phyloP scores from a whole-genome alignment of 1,139 yeast genomes.

The Lodderomyces orthopsilosis region DNA sequence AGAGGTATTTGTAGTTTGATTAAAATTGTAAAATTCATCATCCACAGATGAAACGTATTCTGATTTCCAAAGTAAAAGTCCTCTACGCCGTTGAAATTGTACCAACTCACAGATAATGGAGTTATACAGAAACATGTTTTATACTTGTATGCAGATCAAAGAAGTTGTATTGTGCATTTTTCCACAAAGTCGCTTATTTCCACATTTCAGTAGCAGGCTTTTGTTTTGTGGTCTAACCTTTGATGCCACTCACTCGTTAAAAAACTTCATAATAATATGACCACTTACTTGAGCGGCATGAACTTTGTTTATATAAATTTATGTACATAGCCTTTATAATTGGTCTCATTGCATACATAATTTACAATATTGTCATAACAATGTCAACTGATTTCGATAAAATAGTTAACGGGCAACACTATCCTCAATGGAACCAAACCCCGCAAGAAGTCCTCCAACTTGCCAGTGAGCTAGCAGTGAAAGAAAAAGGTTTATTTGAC shows the following conservation, averaged over 20 bases:
- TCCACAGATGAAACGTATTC: neutral
- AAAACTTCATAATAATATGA: neutral
- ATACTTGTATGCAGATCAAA: too few relatives aligned
- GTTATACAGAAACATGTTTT: too few relatives aligned
- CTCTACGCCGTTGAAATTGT: too few relatives aligned
- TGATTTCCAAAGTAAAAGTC: too few relatives aligned
- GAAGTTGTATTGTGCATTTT: too few relatives aligned
- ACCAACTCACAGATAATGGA: too few relatives aligned
- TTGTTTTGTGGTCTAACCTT: neutral
- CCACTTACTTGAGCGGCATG: neutral
- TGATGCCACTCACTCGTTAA: neutral
- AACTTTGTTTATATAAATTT: neutral
- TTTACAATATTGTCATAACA: constrained; percentile 1
- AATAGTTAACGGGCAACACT: constrained; percentile 14
- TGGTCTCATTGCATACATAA: neutral
- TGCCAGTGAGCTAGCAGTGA: constrained; percentile 45
- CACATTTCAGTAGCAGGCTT: neutral
- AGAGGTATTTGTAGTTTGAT: constrained; percentile 59
- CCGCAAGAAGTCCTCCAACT: constrained; percentile 45
- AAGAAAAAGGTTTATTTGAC: constrained; percentile 50
- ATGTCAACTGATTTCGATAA: constrained; percentile 17
- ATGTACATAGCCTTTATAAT: neutral
- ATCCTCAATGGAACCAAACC: constrained; percentile 61
- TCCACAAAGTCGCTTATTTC: neutral
- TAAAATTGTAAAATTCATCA: neutral